phyloP scores from a whole-genome alignment of 306 rosid species.

The Cicer arietinum region DNA sequence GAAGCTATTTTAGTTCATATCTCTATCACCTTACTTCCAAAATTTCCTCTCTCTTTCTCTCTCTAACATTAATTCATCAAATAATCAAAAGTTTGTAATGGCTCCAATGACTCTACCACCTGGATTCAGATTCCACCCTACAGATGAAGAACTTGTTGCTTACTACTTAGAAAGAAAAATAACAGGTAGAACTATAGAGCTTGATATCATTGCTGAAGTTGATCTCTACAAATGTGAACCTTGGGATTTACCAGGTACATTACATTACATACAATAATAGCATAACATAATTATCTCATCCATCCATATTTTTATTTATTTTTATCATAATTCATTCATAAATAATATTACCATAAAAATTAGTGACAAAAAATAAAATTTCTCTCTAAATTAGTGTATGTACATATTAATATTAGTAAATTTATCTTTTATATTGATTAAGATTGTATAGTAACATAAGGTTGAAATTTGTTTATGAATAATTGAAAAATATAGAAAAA shows the following conservation, averaged over 20 bases:
- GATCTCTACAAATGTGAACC: slow-evolving; percentile 97
- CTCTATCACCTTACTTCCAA: slow-evolving; percentile 33
- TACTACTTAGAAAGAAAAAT: slow-evolving; percentile 87
- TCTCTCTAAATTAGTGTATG: no score
- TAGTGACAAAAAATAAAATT: no score
- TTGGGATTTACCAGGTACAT: slow-evolving; percentile 95
- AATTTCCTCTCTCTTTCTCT: slow-evolving; percentile 31
- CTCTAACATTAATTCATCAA: not conserved
- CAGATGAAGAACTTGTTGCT: slow-evolving; percentile 97
- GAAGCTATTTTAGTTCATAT: slow-evolving; percentile 51
- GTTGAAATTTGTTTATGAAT: not conserved
- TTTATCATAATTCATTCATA: not conserved
- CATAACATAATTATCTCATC: not conserved
- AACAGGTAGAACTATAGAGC: slow-evolving; percentile 88
- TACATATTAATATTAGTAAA: no score
- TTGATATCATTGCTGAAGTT: slow-evolving; percentile 91
- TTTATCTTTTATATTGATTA: not conserved
- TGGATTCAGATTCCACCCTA: slow-evolving; percentile 97
- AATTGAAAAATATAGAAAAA: slow-evolving; percentile 54
- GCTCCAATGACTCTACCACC: slow-evolving; percentile 98
- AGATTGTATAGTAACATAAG: not conserved
- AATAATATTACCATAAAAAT: not conserved
- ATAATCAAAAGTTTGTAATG: slow-evolving; percentile 48
- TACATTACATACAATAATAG: not conserved
- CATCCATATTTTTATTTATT: not conserved